Percentiles rank a stretch among this genome's conserved stretches.
Evolutionary conservation across 1,284 basidiomycete species (phyloP).

Genomic region (Pterulicium gracile): DNA sequence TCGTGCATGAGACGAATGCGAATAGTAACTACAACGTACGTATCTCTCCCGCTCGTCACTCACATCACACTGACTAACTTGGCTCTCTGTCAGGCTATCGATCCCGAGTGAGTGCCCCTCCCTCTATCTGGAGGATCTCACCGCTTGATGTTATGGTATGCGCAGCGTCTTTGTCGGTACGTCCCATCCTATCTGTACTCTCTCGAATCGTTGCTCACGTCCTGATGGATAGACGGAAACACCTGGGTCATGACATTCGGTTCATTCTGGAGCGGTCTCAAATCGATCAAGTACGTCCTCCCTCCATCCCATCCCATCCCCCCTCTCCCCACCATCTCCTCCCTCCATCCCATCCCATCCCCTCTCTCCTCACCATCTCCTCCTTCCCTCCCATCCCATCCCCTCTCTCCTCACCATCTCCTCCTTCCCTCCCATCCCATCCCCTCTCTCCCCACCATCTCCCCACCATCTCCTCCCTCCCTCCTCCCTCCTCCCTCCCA

Average conservation of each 20-base stretch:
- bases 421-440: too few species aligned
- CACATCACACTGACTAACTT: slow-evolving; percentile 4
- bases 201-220: slow-evolving; percentile 4
- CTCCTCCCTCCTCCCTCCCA: slow-evolving; percentile 10
- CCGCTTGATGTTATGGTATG: slow-evolving; percentile 2
- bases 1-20: slow-evolving; percentile 33
- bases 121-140: slow-evolving; percentile 1
- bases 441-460: too few species aligned
- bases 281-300: slow-evolving; percentile 21
- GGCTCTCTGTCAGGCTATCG: slow-evolving; percentile 31
- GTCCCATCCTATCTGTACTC: slow-evolving; percentile 4
- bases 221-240: slow-evolving; percentile 17
- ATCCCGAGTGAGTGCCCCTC: slow-evolving; percentile 43
- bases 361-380: slow-evolving; percentile 5
- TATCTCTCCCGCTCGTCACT: slow-evolving; percentile 2
- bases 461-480: too few species aligned
- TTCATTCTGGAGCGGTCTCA: slow-evolving; percentile 43
- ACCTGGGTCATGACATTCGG: slow-evolving; percentile 36
- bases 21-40: slow-evolving; percentile 38
- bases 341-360: slow-evolving; percentile 6
- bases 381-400: slow-evolving; percentile 5
- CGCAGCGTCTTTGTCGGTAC: slow-evolving; percentile 23
- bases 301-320: slow-evolving; percentile 5
- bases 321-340: too few species aligned
- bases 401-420: too few species aligned